phyloP scores from a whole-genome alignment of 495 filamentous ascomycete genomes.

The Aspergillus affinis region DNA sequence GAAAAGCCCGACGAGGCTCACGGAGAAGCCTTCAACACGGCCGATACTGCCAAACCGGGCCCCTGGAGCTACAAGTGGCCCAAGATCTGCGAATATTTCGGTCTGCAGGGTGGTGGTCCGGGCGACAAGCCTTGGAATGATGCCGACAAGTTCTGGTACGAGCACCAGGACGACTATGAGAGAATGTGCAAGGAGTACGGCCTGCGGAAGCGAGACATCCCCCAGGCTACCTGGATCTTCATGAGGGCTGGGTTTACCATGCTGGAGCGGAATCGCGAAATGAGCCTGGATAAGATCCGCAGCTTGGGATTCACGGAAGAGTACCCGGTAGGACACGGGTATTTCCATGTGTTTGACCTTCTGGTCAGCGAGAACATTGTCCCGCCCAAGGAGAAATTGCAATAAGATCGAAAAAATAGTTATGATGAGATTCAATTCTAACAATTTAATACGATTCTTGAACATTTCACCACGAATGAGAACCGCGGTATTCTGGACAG shows the following conservation, averaged over 20 bases:
- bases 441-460: too few relatives aligned
- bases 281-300: constrained; percentile 22
- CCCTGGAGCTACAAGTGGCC: constrained; percentile 28
- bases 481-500: too few relatives aligned
- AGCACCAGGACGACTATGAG: not conserved
- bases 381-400: not conserved
- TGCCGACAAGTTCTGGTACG: not conserved
- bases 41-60: constrained; percentile 20
- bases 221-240: constrained; percentile 20
- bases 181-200: not conserved
- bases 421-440: too few relatives aligned
- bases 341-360: constrained; percentile 14
- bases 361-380: not conserved
- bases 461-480: too few relatives aligned
- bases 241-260: constrained; percentile 9
- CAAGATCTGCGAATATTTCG: constrained; percentile 24
- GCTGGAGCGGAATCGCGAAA: constrained; percentile 16
- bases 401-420: not conserved
- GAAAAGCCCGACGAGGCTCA: constrained; percentile 18
- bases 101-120: constrained; percentile 20
- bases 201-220: constrained; percentile 10
- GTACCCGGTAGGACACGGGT: constrained; percentile 12
- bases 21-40: constrained; percentile 26
- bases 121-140: not conserved
- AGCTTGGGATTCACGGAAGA: constrained; percentile 20